A percentile compares a stretch with the other conserved stretches of the same genome.
Evolutionary conservation across 2,329 filamentous ascomycete species (phyloP).

Genomic region (Colletotrichum abscissum): DNA sequence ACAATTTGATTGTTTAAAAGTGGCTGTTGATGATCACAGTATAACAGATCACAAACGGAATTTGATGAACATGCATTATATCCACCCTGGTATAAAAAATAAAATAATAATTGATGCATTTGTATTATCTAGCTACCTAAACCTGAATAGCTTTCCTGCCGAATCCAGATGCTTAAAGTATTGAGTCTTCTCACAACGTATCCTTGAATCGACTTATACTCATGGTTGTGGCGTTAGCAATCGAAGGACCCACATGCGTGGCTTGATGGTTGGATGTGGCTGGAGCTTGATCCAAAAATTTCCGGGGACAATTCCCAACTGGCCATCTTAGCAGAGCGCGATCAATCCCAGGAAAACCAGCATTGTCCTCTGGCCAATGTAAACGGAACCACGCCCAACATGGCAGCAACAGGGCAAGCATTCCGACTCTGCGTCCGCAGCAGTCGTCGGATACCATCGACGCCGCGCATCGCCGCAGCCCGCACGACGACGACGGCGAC

Average conservation of each 20-base stretch:
- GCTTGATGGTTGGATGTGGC: constrained; percentile 22
- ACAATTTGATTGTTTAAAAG: rapidly evolving
- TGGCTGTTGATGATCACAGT: too few relatives aligned
- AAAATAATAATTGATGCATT: too few relatives aligned
- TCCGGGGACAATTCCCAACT: constrained; percentile 30
- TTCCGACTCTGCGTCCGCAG: constrained; percentile 47
- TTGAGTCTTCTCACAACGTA: too few relatives aligned
- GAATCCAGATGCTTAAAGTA: too few relatives aligned
- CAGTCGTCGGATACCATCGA: constrained; percentile 44
- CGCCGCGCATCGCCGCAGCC: constrained; percentile 25
- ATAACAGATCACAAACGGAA: too few relatives aligned
- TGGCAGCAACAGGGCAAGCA: constrained; percentile 53
- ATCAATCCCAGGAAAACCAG: constrained; percentile 14
- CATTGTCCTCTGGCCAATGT: constrained; percentile 15
- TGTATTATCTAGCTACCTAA: too few relatives aligned
- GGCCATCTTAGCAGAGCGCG: constrained; percentile 17
- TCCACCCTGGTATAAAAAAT: too few relatives aligned
- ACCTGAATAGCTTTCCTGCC: too few relatives aligned
- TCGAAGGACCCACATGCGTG: background rate
- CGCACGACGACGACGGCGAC: constrained; percentile 11
- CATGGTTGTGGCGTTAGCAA: background rate
- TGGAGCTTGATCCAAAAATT: constrained; percentile 36
- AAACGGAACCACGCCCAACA: constrained; percentile 36
- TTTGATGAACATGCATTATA: too few relatives aligned
- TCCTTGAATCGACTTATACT: background rate